A percentile compares a stretch with the other conserved stretches of the same genome.
Conservation (phyloP, 2,329 filamentous ascomycete genomes). For the Aspergillus hiratsukae region DNA sequence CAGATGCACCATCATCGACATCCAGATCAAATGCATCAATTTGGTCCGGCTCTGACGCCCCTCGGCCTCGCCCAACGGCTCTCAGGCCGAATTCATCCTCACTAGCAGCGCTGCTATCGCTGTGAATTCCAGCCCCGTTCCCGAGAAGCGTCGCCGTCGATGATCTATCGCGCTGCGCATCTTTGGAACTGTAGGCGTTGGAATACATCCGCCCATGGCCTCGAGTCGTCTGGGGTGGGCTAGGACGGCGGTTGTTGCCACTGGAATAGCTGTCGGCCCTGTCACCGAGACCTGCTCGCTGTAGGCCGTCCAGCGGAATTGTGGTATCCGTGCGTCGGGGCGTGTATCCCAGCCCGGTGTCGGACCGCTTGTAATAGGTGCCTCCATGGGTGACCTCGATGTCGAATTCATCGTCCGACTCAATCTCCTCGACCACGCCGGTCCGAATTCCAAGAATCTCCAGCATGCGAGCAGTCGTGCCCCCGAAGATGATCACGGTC, state of each 20-base stretch:
- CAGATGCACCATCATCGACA: conserved; percentile 39
- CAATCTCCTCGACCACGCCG: conserved; percentile 92
- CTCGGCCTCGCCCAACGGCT: conserved; percentile 35
- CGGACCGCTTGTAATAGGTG: conserved; percentile 75
- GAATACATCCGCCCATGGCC: conserved; percentile 51
- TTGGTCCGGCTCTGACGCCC: conserved; percentile 18
- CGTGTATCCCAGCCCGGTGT: conserved; percentile 70
- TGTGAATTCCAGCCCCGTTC: conserved; percentile 33
- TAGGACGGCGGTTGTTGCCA: conserved; percentile 52
- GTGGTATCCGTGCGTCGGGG: conserved; percentile 61
- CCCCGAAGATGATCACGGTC: conserved; percentile 97
- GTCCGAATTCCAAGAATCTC: conserved; percentile 96
- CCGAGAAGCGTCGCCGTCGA: conserved; percentile 51
- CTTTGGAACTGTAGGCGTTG: conserved; percentile 42
- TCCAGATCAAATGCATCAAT: conserved; percentile 37
- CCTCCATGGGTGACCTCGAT: conserved; percentile 73
- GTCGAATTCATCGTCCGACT: conserved; percentile 97
- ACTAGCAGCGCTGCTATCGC: conserved; percentile 41
- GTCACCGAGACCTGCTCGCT: conserved; percentile 30
- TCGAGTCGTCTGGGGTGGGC: conserved; percentile 40
- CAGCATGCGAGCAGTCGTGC: conserved; percentile 94
- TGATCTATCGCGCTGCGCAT: conserved; percentile 40
- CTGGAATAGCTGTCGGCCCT: conserved; percentile 51
- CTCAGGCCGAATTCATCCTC: conserved; percentile 49
- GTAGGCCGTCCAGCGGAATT: conserved; percentile 49